Conservation (phyloP, 208 protist species). For the Sergeia podlipaevii region DNA sequence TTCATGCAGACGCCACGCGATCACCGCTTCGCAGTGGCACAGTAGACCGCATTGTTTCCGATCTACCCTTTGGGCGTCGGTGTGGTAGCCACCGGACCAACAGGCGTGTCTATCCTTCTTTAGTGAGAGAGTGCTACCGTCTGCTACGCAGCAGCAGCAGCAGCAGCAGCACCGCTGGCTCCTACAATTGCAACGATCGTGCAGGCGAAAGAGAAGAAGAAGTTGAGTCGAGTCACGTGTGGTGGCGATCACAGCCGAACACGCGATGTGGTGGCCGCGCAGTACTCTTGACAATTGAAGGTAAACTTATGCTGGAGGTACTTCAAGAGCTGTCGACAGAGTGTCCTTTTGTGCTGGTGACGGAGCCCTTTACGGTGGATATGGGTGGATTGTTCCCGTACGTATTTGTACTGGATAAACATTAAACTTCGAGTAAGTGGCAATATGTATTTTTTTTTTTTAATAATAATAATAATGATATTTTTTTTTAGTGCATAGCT, state of each 20-base stretch:
- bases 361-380: slow-evolving; percentile 30
- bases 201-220: too few relatives aligned
- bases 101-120: slow-evolving; percentile 31
- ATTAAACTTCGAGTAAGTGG: not conserved
- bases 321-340: slow-evolving; percentile 13
- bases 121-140: slow-evolving; percentile 43
- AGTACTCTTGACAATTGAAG: slow-evolving; percentile 52
- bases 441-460: slow-evolving; percentile 10
- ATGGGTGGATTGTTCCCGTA: slow-evolving; percentile 50
- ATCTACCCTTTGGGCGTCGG: slow-evolving; percentile 62
- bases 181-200: too few relatives aligned
- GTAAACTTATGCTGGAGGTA: slow-evolving; percentile 23
- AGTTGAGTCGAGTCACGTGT: too few relatives aligned
- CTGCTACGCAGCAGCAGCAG: slow-evolving; percentile 14
- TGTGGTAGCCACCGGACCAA: slow-evolving; percentile 57
- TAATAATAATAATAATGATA: not conserved
- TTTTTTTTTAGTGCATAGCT: slow-evolving; percentile 1
- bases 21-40: slow-evolving; percentile 27
- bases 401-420: slow-evolving; percentile 52
- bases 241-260: not conserved
- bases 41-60: slow-evolving; percentile 54
- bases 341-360: slow-evolving; percentile 28
- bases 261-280: slow-evolving; percentile 28
- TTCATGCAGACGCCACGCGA: slow-evolving; percentile 32
- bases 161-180: not conserved